These are phyloP conservation scores for Hypoxylon sp. DNA, from an alignment of 2,329 filamentous ascomycete genomes.

Conservation along the genomic window DNA sequence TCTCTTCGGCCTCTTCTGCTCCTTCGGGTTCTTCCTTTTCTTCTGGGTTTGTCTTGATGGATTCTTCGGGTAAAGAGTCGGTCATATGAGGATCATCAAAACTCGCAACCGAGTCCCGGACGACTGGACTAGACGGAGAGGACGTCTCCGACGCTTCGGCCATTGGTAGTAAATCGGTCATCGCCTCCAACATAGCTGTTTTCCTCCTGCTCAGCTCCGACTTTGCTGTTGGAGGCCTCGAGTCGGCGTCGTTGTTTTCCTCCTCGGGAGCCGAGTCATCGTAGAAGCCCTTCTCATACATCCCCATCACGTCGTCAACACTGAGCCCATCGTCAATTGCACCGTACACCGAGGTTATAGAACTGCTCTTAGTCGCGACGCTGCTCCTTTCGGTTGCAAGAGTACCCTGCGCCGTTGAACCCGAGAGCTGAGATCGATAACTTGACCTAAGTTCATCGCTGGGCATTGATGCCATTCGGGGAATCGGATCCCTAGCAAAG, in stretches of 20 bases:
- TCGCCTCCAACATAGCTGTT: slow-evolving; percentile 57
- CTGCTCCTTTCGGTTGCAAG: slow-evolving; percentile 85
- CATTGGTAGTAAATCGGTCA: slow-evolving; percentile 53
- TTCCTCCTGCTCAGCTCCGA: slow-evolving; percentile 56
- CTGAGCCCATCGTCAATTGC: slow-evolving; percentile 68
- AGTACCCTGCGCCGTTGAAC: slow-evolving; percentile 69
- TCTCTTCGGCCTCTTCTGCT: neutral
- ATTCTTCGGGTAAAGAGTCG: slow-evolving; percentile 53
- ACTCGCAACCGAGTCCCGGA: slow-evolving; percentile 57
- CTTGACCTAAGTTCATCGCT: slow-evolving; percentile 67
- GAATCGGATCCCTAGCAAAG: slow-evolving; percentile 55
- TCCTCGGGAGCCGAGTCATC: slow-evolving; percentile 64
- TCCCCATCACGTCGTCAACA: slow-evolving; percentile 77
- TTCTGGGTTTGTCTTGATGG: slow-evolving; percentile 24
- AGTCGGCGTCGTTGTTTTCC: slow-evolving; percentile 55
- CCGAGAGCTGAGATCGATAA: slow-evolving; percentile 67
- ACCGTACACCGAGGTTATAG: slow-evolving; percentile 71
- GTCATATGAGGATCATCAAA: slow-evolving; percentile 53
- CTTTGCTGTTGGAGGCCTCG: slow-evolving; percentile 54
- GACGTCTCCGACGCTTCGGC: slow-evolving; percentile 40
- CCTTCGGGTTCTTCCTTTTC: neutral
- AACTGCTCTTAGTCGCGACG: slow-evolving; percentile 82
- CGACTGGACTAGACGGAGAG: slow-evolving; percentile 27
- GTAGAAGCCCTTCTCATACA: slow-evolving; percentile 74
- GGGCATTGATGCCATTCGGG: slow-evolving; percentile 59